Evolutionary conservation across 257 asterid genomes (phyloP).

Genomic region (Cinchona pubescens): DNA sequence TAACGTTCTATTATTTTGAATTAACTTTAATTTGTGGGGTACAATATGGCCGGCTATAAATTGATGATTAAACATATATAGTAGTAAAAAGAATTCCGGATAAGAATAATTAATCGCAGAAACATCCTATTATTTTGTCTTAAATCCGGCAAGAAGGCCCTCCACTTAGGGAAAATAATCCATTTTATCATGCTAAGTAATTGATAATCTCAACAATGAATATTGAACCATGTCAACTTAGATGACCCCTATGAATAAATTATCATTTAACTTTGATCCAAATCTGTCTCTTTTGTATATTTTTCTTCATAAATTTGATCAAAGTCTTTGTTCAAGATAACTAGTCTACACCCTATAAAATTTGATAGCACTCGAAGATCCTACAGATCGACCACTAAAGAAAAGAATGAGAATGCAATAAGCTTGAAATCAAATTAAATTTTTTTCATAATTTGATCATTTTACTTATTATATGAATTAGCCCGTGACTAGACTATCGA

Average conservation of each 20-base stretch:
- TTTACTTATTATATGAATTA: no score
- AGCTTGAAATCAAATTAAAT: no score
- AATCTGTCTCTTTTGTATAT: not conserved
- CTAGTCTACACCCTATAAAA: slow-evolving; percentile 3
- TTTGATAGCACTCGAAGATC: slow-evolving; percentile 8
- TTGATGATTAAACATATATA: not conserved
- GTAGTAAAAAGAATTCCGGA: slow-evolving; percentile 27
- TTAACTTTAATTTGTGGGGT: slow-evolving; percentile 35
- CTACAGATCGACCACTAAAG: no score
- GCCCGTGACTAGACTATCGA: not conserved
- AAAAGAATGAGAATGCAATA: no score
- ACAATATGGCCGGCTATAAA: slow-evolving; percentile 28
- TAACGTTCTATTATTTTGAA: slow-evolving; percentile 28
- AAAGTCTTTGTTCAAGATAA: slow-evolving; percentile 3
- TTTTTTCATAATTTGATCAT: no score
- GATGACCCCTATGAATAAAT: not conserved
- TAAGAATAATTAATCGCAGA: slow-evolving; percentile 27
- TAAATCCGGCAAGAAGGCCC: slow-evolving; percentile 33
- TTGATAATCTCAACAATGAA: not conserved
- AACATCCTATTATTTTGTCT: slow-evolving; percentile 14
- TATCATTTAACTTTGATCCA: not conserved
- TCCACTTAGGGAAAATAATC: slow-evolving; percentile 34
- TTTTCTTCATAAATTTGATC: not conserved
- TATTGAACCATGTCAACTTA: not conserved
- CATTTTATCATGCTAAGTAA: not conserved